These are phyloP conservation scores for Mucor velutinosus DNA, from an alignment of 371 early-diverging fungal species.

Conservation along the genomic window DNA sequence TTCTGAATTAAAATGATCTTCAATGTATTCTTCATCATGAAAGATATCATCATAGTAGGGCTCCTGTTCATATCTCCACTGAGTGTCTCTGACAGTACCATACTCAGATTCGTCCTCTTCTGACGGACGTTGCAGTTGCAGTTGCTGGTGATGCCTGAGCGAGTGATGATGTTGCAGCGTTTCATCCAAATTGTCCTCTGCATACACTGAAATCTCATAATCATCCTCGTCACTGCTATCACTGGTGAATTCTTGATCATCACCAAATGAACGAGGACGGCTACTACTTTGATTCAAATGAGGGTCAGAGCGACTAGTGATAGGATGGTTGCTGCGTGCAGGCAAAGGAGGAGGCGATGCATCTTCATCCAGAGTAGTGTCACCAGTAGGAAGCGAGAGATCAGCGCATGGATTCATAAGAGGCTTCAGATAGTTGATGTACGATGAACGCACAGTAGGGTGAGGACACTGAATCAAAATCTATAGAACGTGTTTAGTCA, in stretches of 20 bases:
- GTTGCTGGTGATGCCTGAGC: background rate
- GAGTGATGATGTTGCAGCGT: background rate
- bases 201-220: constrained; percentile 21
- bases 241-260: background rate
- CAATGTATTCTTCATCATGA: constrained; percentile 23
- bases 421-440: constrained; percentile 45
- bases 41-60: constrained; percentile 38
- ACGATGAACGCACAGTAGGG: constrained; percentile 57
- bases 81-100: background rate
- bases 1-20: constrained; percentile 20
- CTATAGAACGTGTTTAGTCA: constrained; percentile 12
- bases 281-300: background rate
- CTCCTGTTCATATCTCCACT: constrained; percentile 24
- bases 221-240: constrained; percentile 14
- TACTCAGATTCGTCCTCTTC: background rate
- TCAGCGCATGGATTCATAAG: constrained; percentile 48
- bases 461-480: constrained; percentile 59
- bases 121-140: background rate
- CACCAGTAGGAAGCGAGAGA: constrained; percentile 7
- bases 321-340: constrained; percentile 5
- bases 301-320: background rate
- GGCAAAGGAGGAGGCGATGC: constrained; percentile 1
- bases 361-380: background rate
- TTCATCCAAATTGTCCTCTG: constrained; percentile 13
- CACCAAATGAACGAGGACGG: background rate